phyloP scores from a whole-genome alignment of 73 alveolate genomes.

The Tetrahymena thermophila region DNA sequence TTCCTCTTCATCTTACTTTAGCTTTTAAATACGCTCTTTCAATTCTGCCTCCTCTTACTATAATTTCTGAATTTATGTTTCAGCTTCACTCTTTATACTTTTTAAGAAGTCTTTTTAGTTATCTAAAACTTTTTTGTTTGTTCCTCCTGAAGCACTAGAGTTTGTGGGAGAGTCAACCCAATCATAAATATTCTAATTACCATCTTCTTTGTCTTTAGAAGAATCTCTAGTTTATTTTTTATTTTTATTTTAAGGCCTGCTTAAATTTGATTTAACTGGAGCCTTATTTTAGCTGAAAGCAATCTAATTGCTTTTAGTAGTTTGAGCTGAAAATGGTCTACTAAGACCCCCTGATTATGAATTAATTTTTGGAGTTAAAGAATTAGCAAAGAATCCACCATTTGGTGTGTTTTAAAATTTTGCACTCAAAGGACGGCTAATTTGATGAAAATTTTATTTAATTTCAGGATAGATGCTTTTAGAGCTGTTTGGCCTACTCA shows the following conservation, averaged over 20 bases:
- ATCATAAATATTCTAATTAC: neutral
- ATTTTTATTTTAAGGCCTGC: neutral
- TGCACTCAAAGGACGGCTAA: neutral
- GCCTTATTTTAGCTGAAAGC: neutral
- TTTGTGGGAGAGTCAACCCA: neutral
- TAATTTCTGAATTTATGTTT: neutral
- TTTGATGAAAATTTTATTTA: neutral
- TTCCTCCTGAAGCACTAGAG: neutral
- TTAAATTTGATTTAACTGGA: neutral
- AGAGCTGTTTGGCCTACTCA: neutral
- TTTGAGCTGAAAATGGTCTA: neutral
- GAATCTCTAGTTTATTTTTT: neutral
- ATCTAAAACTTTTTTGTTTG: neutral
- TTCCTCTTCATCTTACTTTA: neutral
- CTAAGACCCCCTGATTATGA: neutral
- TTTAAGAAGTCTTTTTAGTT: neutral
- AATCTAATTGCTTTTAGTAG: neutral
- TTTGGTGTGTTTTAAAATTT: neutral
- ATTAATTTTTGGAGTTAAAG: neutral
- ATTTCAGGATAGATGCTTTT: neutral
- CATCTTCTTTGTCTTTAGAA: neutral
- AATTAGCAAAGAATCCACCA: neutral
- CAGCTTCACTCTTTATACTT: neutral
- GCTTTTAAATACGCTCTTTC: neutral
- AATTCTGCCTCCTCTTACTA: neutral